Conservation (phyloP, 345 rosid genomes). For the Hibiscus syriacus region DNA sequence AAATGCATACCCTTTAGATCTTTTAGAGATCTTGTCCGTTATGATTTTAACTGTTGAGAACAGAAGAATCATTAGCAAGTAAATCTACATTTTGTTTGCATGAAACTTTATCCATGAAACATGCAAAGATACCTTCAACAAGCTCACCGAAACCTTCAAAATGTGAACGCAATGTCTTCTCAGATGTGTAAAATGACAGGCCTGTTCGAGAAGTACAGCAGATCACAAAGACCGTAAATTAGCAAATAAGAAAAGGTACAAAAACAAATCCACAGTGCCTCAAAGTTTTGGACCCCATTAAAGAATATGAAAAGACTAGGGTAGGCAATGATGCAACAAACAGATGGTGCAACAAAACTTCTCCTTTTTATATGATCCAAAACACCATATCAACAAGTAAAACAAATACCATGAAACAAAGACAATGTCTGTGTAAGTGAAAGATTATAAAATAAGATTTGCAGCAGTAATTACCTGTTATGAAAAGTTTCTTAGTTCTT, state of each 20-base stretch:
- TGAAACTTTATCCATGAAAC: no score
- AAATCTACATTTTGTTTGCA: neutral
- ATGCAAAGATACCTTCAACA: conserved; percentile 55
- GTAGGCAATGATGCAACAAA: neutral
- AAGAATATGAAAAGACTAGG: neutral
- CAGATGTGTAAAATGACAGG: conserved; percentile 86
- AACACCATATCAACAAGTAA: neutral
- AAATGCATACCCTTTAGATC: no score
- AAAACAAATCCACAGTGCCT: conserved; percentile 1
- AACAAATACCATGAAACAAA: conserved; percentile 24
- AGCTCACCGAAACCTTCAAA: conserved; percentile 88
- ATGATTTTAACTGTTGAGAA: no score
- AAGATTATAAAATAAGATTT: neutral
- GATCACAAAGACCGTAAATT: conserved; percentile 4
- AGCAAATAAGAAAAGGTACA: neutral
- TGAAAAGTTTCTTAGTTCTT: conserved; percentile 81
- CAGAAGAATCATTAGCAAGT: neutral
- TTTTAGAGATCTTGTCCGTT: no score
- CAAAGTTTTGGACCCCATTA: neutral
- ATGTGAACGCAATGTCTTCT: conserved; percentile 81
- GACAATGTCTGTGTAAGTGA: neutral
- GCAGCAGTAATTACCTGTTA: conserved; percentile 50
- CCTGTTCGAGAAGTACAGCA: conserved; percentile 31
- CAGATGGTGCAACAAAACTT: neutral
- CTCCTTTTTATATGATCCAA: neutral